A percentile compares a stretch with the other conserved stretches of the same genome.
Conservation (phyloP, 352 stramenopile species). For the Globisporangium carolinianum region DNA sequence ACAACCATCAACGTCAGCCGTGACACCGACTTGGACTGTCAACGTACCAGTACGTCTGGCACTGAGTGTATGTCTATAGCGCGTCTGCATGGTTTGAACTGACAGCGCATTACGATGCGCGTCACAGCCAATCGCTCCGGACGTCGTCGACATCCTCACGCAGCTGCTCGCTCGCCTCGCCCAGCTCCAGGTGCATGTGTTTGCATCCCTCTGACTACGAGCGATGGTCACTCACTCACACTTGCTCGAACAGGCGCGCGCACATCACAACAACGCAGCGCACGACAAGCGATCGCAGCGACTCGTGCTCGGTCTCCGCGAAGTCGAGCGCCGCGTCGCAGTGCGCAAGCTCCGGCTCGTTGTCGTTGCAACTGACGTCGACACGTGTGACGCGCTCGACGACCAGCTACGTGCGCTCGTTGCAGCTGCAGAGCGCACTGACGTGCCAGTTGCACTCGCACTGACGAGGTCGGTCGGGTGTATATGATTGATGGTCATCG, state of each 20-base stretch:
- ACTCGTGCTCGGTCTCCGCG: slow-evolving; percentile 13
- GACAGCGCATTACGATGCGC: too few species aligned
- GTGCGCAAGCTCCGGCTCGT: slow-evolving; percentile 9
- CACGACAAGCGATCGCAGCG: slow-evolving; percentile 13
- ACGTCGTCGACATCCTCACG: background rate
- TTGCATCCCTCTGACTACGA: background rate
- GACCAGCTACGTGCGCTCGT: slow-evolving; percentile 9
- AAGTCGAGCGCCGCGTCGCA: slow-evolving; percentile 7
- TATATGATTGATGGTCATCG: too few species aligned
- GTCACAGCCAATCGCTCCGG: slow-evolving; percentile 1
- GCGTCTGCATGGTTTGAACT: too few species aligned
- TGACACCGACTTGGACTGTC: too few species aligned
- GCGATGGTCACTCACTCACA: background rate
- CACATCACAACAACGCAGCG: slow-evolving; percentile 7
- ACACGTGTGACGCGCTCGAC: slow-evolving; percentile 9
- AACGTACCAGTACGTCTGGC: too few species aligned
- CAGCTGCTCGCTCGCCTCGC: slow-evolving; percentile 11
- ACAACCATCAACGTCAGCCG: background rate
- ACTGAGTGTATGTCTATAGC: too few species aligned
- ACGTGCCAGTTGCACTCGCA: slow-evolving; percentile 8
- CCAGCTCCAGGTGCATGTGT: slow-evolving; percentile 9
- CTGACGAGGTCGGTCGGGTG: slow-evolving; percentile 6
- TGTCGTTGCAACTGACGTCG: slow-evolving; percentile 8
- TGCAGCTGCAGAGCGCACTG: slow-evolving; percentile 1
- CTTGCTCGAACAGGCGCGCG: slow-evolving; percentile 6